These are phyloP conservation scores for Beauveria pseudobassiana DNA, from an alignment of 2,329 filamentous ascomycete species.

Conservation along the genomic window DNA sequence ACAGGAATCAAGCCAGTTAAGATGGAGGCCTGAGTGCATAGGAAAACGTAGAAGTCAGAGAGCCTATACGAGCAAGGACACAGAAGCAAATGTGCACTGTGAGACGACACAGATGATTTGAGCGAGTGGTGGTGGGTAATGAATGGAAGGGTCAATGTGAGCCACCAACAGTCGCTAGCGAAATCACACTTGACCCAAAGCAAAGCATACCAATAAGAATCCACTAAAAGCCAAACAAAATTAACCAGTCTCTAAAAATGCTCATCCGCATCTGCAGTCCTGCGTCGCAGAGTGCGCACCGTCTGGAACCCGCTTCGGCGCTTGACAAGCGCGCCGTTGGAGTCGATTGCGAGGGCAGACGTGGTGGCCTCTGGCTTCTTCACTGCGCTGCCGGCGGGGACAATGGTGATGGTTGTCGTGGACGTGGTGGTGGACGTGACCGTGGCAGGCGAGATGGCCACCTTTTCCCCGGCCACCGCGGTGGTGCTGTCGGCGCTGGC, in stretches of 20 bases:
- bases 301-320: slow-evolving; percentile 6
- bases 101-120: background rate
- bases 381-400: background rate
- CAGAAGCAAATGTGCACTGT: background rate
- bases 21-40: too few species aligned
- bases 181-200: background rate
- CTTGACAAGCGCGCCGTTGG: background rate
- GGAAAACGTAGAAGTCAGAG: background rate
- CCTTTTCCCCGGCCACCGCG: background rate
- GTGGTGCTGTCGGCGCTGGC: background rate
- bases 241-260: background rate
- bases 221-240: background rate
- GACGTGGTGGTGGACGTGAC: too few species aligned
- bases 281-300: background rate
- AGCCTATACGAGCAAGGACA: background rate
- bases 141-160: background rate
- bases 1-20: background rate
- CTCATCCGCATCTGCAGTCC: background rate
- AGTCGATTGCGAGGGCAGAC: background rate
- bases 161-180: background rate
- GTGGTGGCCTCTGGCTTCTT: background rate
- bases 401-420: background rate
- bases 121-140: background rate
- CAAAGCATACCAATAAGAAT: background rate
- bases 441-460: background rate